phyloP scores from a whole-genome alignment of 176 grass and related monocot species.

The Oropetium thomaeum region DNA sequence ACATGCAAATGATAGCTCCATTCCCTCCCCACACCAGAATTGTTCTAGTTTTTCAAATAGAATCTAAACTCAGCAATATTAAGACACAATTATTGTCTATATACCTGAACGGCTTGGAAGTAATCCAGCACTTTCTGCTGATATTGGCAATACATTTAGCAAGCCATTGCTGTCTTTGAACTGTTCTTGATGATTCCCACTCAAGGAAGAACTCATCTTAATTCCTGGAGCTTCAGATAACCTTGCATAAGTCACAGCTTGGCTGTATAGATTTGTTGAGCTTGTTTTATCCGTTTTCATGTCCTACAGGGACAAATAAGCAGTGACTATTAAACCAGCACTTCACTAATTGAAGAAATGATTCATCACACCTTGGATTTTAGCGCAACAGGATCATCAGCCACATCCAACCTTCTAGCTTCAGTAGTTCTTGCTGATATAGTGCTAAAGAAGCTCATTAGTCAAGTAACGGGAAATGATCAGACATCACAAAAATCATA shows the following conservation, averaged over 20 bases:
- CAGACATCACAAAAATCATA: background rate
- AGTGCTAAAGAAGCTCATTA: conserved; percentile 16
- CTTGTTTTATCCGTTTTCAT: conserved; percentile 45
- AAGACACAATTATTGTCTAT: background rate
- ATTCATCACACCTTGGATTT: conserved; percentile 38
- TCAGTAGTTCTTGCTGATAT: conserved; percentile 13
- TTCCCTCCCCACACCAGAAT: background rate
- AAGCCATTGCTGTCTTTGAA: conserved; percentile 33
- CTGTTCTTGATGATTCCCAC: conserved; percentile 24
- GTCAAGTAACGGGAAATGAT: background rate
- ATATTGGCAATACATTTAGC: conserved; percentile 73
- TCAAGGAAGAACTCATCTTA: conserved; percentile 31
- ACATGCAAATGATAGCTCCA: background rate
- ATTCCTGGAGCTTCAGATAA: conserved; percentile 52
- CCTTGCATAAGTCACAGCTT: conserved; percentile 64
- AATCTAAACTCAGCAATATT: background rate
- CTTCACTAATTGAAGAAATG: background rate
- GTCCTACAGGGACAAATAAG: conserved; percentile 39
- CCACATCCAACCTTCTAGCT: conserved; percentile 38
- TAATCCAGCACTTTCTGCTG: conserved; percentile 84
- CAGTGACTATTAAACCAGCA: background rate
- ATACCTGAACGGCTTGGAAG: conserved; percentile 62
- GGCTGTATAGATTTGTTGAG: conserved; percentile 54
- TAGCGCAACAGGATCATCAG: background rate
- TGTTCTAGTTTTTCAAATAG: background rate